phyloP scores from a whole-genome alignment of 2,329 filamentous ascomycete species.

The Aspergillus eucalypticola region DNA sequence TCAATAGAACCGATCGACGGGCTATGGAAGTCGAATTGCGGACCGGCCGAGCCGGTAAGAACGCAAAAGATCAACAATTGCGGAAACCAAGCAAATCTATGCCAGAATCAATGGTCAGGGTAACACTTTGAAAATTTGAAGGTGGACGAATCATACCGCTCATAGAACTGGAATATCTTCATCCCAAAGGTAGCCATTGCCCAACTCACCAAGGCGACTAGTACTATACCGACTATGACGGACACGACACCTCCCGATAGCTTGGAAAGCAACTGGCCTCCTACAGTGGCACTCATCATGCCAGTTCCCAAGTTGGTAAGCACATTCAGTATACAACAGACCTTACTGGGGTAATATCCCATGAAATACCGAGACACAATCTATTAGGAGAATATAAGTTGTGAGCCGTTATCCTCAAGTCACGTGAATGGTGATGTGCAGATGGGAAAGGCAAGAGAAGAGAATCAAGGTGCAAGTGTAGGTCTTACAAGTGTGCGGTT shows the following conservation, averaged over 20 bases:
- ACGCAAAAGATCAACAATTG: slow-evolving; percentile 45
- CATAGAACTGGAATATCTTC: slow-evolving; percentile 46
- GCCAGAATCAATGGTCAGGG: neutral
- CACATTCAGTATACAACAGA: slow-evolving; percentile 44
- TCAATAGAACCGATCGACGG: slow-evolving; percentile 28
- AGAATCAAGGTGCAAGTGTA: neutral
- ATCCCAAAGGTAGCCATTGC: slow-evolving; percentile 44
- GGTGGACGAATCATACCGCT: slow-evolving; percentile 32
- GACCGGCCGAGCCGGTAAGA: slow-evolving; percentile 43
- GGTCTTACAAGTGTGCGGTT: slow-evolving; percentile 44
- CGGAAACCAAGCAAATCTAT: slow-evolving; percentile 43
- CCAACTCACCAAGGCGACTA: slow-evolving; percentile 39
- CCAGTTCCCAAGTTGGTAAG: slow-evolving; percentile 47
- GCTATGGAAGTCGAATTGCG: slow-evolving; percentile 34
- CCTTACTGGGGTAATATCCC: slow-evolving; percentile 46
- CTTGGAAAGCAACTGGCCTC: slow-evolving; percentile 47
- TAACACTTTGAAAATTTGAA: neutral
- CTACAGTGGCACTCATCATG: slow-evolving; percentile 46
- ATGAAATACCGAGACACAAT: slow-evolving; percentile 46
- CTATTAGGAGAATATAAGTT: slow-evolving; percentile 25
- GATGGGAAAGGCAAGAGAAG: neutral
- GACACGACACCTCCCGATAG: slow-evolving; percentile 41
- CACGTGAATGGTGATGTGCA: neutral
- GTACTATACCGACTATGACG: slow-evolving; percentile 42
- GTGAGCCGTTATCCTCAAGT: neutral